These are phyloP conservation scores for Penicillium angulare DNA, from an alignment of 495 filamentous ascomycete genomes.

Conservation along the genomic window DNA sequence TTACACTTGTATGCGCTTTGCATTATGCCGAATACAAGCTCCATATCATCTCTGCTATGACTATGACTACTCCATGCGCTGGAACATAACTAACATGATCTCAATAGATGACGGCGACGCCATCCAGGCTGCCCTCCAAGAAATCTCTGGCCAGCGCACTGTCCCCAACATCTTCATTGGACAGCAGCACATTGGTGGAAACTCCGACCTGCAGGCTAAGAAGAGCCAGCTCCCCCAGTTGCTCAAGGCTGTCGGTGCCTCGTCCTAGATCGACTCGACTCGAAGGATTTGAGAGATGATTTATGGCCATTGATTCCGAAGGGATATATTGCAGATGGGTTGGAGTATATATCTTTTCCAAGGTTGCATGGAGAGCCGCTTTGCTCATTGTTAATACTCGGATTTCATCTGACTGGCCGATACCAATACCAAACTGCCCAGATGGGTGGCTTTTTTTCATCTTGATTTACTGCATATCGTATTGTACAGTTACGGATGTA, in stretches of 20 bases:
- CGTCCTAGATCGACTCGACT: constrained; percentile 40
- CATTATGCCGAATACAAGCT: too few species aligned
- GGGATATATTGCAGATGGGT: too few species aligned
- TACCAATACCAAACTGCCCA: too few species aligned
- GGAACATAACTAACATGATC: neutral
- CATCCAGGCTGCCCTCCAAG: constrained; percentile 78
- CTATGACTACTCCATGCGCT: neutral
- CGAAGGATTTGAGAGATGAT: neutral
- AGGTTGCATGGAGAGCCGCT: too few species aligned
- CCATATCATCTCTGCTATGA: neutral
- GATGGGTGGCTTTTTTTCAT: too few species aligned
- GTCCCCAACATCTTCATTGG: constrained; percentile 96
- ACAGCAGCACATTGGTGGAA: constrained; percentile 90
- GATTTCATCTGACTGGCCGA: too few species aligned
- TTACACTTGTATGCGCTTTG: neutral
- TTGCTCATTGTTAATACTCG: too few species aligned
- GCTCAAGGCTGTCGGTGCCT: constrained; percentile 65
- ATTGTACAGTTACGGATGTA: too few species aligned
- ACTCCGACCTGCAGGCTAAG: constrained; percentile 82
- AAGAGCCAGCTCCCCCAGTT: constrained; percentile 55
- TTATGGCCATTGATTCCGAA: too few species aligned
- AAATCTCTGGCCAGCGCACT: constrained; percentile 78
- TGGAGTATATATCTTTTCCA: too few species aligned
- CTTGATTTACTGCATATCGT: too few species aligned
- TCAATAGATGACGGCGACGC: constrained; percentile 69